A percentile compares a stretch with the other conserved stretches of the same genome.
Conservation (phyloP, 2,329 filamentous ascomycete genomes). For the Exophiala sp. region DNA sequence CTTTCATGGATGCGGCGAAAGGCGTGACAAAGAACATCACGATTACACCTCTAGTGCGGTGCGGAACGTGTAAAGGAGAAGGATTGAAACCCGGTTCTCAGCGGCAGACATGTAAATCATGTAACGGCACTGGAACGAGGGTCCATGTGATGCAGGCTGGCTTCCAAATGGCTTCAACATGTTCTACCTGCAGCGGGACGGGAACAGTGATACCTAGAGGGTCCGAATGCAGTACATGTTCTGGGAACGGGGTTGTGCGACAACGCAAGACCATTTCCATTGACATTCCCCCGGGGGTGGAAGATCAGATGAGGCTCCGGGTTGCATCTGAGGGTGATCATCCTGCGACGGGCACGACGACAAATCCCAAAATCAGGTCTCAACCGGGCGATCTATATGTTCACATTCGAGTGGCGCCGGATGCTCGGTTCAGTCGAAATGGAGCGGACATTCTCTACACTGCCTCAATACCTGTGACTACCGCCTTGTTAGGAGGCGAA, state of each 20-base stretch:
- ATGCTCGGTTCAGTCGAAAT: constrained; percentile 79
- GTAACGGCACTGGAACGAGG: constrained; percentile 77
- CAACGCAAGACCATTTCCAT: constrained; percentile 78
- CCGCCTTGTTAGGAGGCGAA: constrained; percentile 85
- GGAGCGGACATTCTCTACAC: constrained; percentile 92
- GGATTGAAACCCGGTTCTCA: constrained; percentile 78
- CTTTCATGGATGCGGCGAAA: constrained; percentile 93
- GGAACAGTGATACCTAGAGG: constrained; percentile 71
- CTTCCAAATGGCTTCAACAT: constrained; percentile 94
- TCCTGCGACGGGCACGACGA: constrained; percentile 65
- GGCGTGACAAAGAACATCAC: constrained; percentile 81
- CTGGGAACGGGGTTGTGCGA: constrained; percentile 75
- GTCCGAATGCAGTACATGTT: constrained; percentile 72
- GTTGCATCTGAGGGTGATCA: constrained; percentile 83
- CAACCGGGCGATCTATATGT: constrained; percentile 85
- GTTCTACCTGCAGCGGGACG: constrained; percentile 70
- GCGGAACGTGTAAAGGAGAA: constrained; percentile 73
- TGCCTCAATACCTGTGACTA: constrained; percentile 83
- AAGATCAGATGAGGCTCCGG: constrained; percentile 89
- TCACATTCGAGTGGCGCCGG: constrained; percentile 78
- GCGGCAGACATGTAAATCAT: constrained; percentile 66
- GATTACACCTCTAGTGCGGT: constrained; percentile 74
- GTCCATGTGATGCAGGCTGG: constrained; percentile 87
- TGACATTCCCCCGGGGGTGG: constrained; percentile 90
- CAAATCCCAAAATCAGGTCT: constrained; percentile 57